These are phyloP conservation scores for Aspergillus viridinutans DNA, from an alignment of 2,329 filamentous ascomycete genomes.

Conservation along the genomic window DNA sequence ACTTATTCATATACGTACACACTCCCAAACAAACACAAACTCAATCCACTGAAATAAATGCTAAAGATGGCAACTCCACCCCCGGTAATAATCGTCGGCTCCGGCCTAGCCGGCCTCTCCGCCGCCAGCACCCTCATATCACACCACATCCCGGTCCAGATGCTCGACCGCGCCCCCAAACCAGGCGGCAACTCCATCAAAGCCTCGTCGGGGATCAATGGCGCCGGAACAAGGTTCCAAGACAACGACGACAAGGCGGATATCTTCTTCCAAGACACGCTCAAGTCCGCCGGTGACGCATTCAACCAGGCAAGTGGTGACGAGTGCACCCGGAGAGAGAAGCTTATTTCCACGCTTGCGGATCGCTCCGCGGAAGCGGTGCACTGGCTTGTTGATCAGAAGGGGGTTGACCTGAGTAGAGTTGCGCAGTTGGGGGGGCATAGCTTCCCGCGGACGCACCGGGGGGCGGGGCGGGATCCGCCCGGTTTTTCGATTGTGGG, in stretches of 20 bases:
- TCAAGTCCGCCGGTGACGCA: conserved; percentile 51
- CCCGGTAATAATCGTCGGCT: conserved; percentile 58
- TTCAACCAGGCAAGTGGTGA: conserved; percentile 23
- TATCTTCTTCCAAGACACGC: conserved; percentile 54
- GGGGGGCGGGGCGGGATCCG: conserved; percentile 51
- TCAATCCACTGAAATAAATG: not conserved
- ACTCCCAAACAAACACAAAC: not conserved
- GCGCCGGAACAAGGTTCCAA: conserved; percentile 57
- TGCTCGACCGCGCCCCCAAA: conserved; percentile 58
- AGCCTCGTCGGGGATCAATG: conserved; percentile 64
- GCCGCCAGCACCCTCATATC: conserved; percentile 56
- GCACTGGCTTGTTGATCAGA: conserved; percentile 54
- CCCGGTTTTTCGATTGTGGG: conserved; percentile 58
- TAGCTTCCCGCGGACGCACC: conserved; percentile 53
- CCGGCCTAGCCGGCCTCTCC: conserved; percentile 60
- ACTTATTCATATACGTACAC: too few species aligned
- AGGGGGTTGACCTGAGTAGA: conserved; percentile 55
- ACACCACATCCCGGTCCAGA: conserved; percentile 49
- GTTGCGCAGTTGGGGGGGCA: conserved; percentile 61
- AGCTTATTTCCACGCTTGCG: conserved; percentile 49
- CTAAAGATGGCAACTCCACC: not conserved
- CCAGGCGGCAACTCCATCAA: conserved; percentile 65
- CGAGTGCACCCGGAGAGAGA: conserved; percentile 34
- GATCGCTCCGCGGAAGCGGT: conserved; percentile 48
- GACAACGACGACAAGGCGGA: conserved; percentile 29